phyloP scores from a whole-genome alignment of 306 rosid species.

The Cyamopsis tetragonoloba region DNA sequence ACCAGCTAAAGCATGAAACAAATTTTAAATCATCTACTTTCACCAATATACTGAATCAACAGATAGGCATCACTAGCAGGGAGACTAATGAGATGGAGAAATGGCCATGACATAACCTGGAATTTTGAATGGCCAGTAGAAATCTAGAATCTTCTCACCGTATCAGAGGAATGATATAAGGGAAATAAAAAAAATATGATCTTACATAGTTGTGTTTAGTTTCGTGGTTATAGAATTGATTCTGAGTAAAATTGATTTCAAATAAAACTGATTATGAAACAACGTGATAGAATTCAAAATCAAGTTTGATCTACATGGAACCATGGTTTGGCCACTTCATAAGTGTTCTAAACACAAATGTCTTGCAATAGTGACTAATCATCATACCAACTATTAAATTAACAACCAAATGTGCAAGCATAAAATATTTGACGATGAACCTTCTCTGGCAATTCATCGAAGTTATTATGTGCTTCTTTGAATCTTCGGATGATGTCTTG shows the following conservation, averaged over 20 bases:
- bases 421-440: slow-evolving; percentile 35
- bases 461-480: slow-evolving; percentile 57
- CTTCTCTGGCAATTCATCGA: slow-evolving; percentile 64
- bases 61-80: neutral
- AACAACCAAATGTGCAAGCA: slow-evolving; percentile 8
- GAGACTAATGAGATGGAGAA: neutral
- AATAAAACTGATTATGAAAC: too few relatives aligned
- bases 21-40: neutral
- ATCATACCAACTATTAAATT: slow-evolving; percentile 23
- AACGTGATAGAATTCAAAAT: too few relatives aligned
- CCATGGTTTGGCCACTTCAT: too few relatives aligned
- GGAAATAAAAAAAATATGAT: too few relatives aligned
- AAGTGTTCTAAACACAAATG: too few relatives aligned
- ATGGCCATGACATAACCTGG: neutral
- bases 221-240: too few relatives aligned
- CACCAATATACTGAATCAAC: slow-evolving; percentile 14
- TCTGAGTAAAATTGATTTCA: too few relatives aligned
- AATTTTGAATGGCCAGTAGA: neutral
- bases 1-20: slow-evolving; percentile 8
- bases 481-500: slow-evolving; percentile 75
- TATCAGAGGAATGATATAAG: neutral
- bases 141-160: slow-evolving; percentile 1
- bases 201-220: too few relatives aligned
- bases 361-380: slow-evolving; percentile 14
- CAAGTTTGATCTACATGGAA: too few relatives aligned